Base-by-base conservation (phyloP, 2,329 filamentous ascomycete species). In the Bipolaris zeicola region DNA sequence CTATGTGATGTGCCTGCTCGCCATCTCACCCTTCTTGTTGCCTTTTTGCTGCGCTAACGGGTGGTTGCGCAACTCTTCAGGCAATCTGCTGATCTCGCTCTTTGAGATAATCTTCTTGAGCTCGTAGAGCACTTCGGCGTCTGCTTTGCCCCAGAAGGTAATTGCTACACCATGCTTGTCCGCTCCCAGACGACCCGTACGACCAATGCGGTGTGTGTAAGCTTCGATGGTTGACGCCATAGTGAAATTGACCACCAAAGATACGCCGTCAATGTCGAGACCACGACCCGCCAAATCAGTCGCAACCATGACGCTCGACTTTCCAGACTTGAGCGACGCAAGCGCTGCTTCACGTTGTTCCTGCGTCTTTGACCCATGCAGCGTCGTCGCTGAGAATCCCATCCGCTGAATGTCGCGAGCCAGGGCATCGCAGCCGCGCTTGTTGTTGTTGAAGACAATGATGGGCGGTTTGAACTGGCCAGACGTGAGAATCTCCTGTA, bases 381-480 rank as follows among this genome's bases (percentile, higher is more conserved):
- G 81, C 0, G 94, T 97, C 68, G 96, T 93, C 6, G 89, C 87
- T 18, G 87, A 90, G 83, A 92, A 95, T 67, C 95, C 95, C 87
- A 95, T 95, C 50, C 90, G 85, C 73, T 96, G 95, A 81, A 99
- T 95, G 72, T 98, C 94, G 59, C 91, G 86, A 3, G 94, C 94
- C 45, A 99, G 89, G 57, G 92, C 91, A 75, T 99, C 95, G 80
- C 94, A 98, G 80, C 98, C 98, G 68, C 93, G 90, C 80, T 98
- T 98, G 87, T 98, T 97, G 78, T 99, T 99, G 85, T 99, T 95
- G 76, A 99, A 99, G 62, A 99, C 93, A 68, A 99, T 99, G 76
- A 99, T 96, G 14, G 95, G 95, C 7, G 94, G 86, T 6, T 85
- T 82, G 78, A 93, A 98, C 64, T 92, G 89, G 65, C 88, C 83